phyloP scores from a whole-genome alignment of 768 basidiomycete genomes.

The Lactarius pseudohatsudake region DNA sequence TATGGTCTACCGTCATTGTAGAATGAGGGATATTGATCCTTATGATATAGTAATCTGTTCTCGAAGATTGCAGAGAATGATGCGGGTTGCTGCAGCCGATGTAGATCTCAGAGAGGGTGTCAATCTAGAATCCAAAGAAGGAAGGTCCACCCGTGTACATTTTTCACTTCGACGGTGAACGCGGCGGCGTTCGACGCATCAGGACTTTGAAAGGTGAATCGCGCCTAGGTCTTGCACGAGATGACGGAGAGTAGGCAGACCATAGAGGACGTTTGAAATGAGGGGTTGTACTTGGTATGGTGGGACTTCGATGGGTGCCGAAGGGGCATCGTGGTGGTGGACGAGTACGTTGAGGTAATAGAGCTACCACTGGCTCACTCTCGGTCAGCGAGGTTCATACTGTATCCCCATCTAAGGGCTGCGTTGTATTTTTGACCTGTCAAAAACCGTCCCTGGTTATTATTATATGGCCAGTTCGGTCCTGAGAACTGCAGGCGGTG shows the following conservation, averaged over 20 bases:
- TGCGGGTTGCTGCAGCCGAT: no score
- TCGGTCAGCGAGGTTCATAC: not conserved
- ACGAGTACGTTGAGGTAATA: not conserved
- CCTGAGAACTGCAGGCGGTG: not conserved
- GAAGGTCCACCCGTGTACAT: no score
- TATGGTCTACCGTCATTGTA: no score
- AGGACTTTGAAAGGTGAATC: not conserved
- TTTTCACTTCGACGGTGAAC: not conserved
- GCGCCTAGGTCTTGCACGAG: not conserved
- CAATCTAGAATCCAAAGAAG: no score
- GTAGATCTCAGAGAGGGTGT: no score
- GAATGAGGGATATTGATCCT: no score
- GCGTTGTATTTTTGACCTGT: not conserved
- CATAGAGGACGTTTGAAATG: not conserved
- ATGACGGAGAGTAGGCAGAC: not conserved
- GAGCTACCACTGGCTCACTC: not conserved
- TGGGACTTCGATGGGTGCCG: constrained; percentile 29
- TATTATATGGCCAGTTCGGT: not conserved
- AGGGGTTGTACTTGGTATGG: constrained; percentile 23
- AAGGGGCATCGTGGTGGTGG: constrained; percentile 28
- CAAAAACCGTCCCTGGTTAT: not conserved
- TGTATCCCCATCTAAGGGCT: not conserved
- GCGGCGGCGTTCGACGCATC: not conserved
- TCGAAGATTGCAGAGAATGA: no score
- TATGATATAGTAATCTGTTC: no score